These are phyloP conservation scores for Quercus ilex DNA, from an alignment of 306 rosid genomes.

Conservation along the genomic window DNA sequence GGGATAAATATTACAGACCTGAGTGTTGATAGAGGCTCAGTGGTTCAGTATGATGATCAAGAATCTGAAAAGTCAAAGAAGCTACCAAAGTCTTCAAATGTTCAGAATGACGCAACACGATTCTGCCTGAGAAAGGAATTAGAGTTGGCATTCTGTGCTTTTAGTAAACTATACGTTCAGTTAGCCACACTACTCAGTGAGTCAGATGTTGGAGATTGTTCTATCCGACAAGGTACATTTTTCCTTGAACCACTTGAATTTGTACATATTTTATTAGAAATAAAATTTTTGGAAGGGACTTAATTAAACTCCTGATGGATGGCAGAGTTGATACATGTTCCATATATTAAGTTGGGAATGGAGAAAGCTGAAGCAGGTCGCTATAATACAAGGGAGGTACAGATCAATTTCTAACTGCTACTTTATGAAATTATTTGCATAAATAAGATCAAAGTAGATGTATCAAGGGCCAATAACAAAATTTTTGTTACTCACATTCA, in stretches of 20 bases:
- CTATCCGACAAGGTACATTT: slow-evolving; percentile 44
- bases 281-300: slow-evolving; percentile 4
- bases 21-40: slow-evolving; percentile 27
- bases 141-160: slow-evolving; percentile 34
- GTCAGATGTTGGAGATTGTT: slow-evolving; percentile 28
- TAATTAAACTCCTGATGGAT: slow-evolving; percentile 33
- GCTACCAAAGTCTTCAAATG: slow-evolving; percentile 18
- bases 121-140: slow-evolving; percentile 56
- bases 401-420: background rate
- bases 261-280: slow-evolving; percentile 9
- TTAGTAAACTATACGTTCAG: slow-evolving; percentile 39
- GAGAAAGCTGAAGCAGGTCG: slow-evolving; percentile 38
- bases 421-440: background rate
- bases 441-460: background rate
- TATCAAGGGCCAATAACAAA: background rate
- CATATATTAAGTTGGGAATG: slow-evolving; percentile 25
- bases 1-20: slow-evolving; percentile 9
- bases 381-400: slow-evolving; percentile 48
- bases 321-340: slow-evolving; percentile 49
- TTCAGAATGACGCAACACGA: slow-evolving; percentile 19
- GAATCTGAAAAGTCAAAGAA: slow-evolving; percentile 28
- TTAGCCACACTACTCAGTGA: slow-evolving; percentile 39
- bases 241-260: slow-evolving; percentile 20
- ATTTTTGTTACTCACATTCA: background rate
- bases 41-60: slow-evolving; percentile 25